phyloP scores from a whole-genome alignment of 306 rosid genomes.

The Leucaena leucocephala region DNA sequence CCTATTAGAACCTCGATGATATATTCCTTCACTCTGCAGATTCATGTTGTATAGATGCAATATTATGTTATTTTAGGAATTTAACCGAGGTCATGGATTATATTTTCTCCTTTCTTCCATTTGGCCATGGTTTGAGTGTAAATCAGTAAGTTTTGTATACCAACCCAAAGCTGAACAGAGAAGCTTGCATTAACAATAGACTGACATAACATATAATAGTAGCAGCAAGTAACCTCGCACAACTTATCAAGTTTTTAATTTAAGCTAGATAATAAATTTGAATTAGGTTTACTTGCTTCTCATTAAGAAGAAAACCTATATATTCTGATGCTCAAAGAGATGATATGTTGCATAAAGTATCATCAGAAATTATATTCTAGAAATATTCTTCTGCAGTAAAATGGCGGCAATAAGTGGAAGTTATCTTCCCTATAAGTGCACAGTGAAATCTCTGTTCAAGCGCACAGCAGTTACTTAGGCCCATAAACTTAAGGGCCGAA shows the following conservation, averaged over 20 bases:
- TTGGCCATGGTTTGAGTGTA: background rate
- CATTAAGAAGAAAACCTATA: background rate
- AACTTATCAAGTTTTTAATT: background rate
- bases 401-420: background rate
- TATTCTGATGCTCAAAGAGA: constrained; percentile 10
- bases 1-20: constrained; percentile 52
- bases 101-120: constrained; percentile 6
- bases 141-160: constrained; percentile 6
- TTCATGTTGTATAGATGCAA: constrained; percentile 12
- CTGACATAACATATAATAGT: constrained; percentile 6
- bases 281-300: constrained; percentile 1
- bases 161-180: background rate
- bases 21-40: background rate
- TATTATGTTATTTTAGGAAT: constrained; percentile 7
- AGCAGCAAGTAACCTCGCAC: constrained; percentile 2
- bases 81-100: constrained; percentile 14
- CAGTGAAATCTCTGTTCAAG: background rate
- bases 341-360: constrained; percentile 3
- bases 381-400: background rate
- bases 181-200: background rate
- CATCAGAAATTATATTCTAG: constrained; percentile 18
- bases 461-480: background rate
- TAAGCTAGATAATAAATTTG: background rate
- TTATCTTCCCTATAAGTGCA: background rate
- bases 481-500: background rate